Evolutionary conservation across 2,329 filamentous ascomycete genomes (phyloP).

Genomic region (Paecilomyces formosus): DNA sequence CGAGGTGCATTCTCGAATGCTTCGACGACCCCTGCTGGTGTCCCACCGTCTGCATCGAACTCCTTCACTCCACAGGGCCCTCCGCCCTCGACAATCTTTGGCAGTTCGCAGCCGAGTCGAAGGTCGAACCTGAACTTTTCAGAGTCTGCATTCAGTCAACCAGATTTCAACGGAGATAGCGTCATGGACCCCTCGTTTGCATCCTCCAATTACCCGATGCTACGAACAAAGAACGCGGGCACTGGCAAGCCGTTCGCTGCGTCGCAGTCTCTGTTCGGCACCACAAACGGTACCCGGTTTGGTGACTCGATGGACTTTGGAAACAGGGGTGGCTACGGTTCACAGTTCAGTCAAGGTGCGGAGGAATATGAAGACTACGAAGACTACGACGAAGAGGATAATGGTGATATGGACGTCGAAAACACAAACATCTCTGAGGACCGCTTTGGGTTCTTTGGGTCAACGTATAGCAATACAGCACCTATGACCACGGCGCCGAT

Average conservation of each 20-base stretch:
- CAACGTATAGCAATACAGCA: conserved; percentile 19
- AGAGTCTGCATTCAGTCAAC: conserved; percentile 30
- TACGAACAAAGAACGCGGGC: conserved; percentile 19
- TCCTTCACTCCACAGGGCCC: conserved; percentile 52
- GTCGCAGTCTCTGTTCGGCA: conserved; percentile 20
- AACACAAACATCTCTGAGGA: conserved; percentile 8
- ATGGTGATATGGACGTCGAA: conserved; percentile 21
- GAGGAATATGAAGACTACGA: conserved; percentile 31
- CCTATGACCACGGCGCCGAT: conserved; percentile 9
- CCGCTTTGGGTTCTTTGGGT: conserved; percentile 24
- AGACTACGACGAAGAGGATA: conserved; percentile 32
- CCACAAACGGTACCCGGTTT: conserved; percentile 18
- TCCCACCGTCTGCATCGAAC: conserved; percentile 44
- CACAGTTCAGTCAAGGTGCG: conserved; percentile 17
- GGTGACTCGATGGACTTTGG: conserved; percentile 18
- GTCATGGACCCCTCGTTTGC: conserved; percentile 30
- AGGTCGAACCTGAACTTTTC: conserved; percentile 26
- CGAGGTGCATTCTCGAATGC: conserved; percentile 32
- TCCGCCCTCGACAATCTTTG: conserved; percentile 45
- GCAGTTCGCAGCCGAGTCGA: conserved; percentile 42
- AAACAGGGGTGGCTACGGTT: conserved; percentile 16
- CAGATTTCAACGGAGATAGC: conserved; percentile 28
- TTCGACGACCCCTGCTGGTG: conserved; percentile 53
- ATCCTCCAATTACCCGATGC: conserved; percentile 22
- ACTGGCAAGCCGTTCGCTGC: conserved; percentile 15